Percentiles rank a stretch among this genome's conserved stretches.
Evolutionary conservation across 163 green algal genomes (phyloP).

Genomic region (Scenedesmus sp.): DNA sequence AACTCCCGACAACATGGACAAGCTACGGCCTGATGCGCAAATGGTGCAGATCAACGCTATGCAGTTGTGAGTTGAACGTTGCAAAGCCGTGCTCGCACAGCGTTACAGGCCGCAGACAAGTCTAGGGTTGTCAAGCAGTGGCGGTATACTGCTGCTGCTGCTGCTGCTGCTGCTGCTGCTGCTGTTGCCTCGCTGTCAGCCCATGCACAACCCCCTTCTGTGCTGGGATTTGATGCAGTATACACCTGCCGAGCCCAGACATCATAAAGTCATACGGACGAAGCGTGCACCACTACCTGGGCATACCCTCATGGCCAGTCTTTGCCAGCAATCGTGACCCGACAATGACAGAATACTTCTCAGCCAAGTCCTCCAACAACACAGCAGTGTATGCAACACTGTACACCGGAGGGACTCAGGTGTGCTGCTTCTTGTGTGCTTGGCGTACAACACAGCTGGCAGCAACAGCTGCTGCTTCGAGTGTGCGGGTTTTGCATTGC

Average conservation of each 20-base stretch:
- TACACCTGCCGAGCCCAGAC: conserved; percentile 63
- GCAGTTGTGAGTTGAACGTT: conserved; percentile 70
- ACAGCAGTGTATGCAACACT: conserved; percentile 63
- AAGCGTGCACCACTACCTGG: conserved; percentile 65
- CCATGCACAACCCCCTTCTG: too few relatives aligned
- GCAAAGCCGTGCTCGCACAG: not conserved
- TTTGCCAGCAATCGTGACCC: conserved; percentile 76
- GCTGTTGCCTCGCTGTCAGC: too few relatives aligned
- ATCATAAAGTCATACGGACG: conserved; percentile 55
- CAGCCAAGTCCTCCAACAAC: conserved; percentile 69
- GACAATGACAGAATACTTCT: conserved; percentile 67
- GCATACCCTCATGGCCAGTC: conserved; percentile 58
- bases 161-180: conserved; percentile 11
- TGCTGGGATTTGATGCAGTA: conserved; percentile 62
- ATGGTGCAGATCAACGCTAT: conserved; percentile 67
- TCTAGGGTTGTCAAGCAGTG: not conserved
- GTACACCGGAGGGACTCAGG: conserved; percentile 56
- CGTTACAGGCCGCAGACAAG: not conserved
- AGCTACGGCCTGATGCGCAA: conserved; percentile 59
- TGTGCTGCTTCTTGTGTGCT: not conserved
- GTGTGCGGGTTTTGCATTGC: not conserved
- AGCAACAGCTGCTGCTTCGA: not conserved
- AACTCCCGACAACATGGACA: conserved; percentile 69
- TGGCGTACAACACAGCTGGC: not conserved
- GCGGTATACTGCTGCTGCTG: conserved; percentile 20